Evolutionary conservation across 495 filamentous ascomycete genomes (phyloP).

Genomic region (Penicillium riverlandense): DNA sequence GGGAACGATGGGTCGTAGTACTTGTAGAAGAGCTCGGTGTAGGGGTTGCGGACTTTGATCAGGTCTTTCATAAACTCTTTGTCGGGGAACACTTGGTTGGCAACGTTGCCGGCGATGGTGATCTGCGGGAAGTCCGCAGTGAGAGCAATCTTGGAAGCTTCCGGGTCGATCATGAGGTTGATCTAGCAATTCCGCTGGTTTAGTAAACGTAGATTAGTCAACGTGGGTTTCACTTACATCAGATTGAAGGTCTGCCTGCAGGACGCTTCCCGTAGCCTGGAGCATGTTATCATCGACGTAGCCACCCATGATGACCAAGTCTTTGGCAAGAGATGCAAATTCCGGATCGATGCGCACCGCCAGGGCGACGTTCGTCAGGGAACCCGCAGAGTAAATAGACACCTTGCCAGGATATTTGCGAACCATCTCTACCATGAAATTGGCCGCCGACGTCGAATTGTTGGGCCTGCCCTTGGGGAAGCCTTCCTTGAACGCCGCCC

Average conservation of each 20-base stretch:
- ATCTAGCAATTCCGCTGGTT: constrained; percentile 7
- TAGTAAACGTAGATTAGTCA: background rate
- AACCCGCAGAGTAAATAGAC: constrained; percentile 25
- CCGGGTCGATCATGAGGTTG: constrained; percentile 37
- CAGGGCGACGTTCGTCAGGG: constrained; percentile 36
- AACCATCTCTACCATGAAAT: constrained; percentile 34
- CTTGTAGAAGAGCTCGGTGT: constrained; percentile 23
- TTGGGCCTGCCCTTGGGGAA: constrained; percentile 20
- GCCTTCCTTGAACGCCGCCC: constrained; percentile 26
- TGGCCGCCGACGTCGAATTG: constrained; percentile 23
- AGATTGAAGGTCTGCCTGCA: constrained; percentile 24
- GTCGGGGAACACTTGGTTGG: constrained; percentile 27
- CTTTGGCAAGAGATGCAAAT: constrained; percentile 33
- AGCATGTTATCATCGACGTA: constrained; percentile 35
- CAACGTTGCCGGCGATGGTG: constrained; percentile 31
- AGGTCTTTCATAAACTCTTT: constrained; percentile 21
- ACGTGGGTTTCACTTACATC: constrained; percentile 11
- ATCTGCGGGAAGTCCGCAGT: constrained; percentile 35
- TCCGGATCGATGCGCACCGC: constrained; percentile 29
- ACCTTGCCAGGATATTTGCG: constrained; percentile 30
- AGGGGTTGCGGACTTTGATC: constrained; percentile 14
- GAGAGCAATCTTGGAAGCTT: constrained; percentile 34
- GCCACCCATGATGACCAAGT: constrained; percentile 32
- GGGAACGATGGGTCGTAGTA: constrained; percentile 27
- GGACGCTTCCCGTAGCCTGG: constrained; percentile 16